These are phyloP conservation scores for Mimosa pudica DNA, from an alignment of 306 rosid species.

Conservation along the genomic window DNA sequence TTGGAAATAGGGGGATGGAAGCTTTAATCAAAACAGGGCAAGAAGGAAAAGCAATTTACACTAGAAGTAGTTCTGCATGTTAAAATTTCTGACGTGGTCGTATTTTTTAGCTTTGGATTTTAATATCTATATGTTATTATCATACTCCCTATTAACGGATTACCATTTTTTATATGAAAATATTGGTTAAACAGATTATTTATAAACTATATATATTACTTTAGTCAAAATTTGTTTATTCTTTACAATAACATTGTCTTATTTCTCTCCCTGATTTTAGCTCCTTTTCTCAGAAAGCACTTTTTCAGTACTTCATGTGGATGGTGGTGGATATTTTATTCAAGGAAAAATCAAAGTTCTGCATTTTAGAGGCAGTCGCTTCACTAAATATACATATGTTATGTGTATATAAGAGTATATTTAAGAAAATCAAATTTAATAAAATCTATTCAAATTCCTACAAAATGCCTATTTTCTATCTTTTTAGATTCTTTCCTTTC, in stretches of 20 bases:
- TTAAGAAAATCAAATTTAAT: too few species aligned
- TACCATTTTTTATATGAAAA: not conserved
- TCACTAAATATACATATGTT: not conserved
- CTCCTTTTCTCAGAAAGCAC: not conserved
- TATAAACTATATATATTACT: not conserved
- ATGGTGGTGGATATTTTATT: not conserved
- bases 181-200: not conserved
- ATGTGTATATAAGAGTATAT: not conserved
- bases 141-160: not conserved
- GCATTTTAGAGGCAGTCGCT: not conserved
- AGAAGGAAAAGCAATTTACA: not conserved
- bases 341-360: not conserved
- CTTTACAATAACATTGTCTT: not conserved
- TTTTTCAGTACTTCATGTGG: not conserved
- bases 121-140: not conserved
- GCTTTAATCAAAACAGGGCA: not conserved
- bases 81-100: not conserved
- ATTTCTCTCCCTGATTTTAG: not conserved
- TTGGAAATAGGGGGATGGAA: not conserved
- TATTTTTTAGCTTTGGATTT: not conserved
- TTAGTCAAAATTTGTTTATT: not conserved
- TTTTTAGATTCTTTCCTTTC: not conserved
- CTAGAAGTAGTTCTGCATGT: not conserved
- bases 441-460: not conserved
- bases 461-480: not conserved